Conservation (phyloP, 1,284 basidiomycete genomes). For the Ceratorhiza oryzae-sativae region DNA sequence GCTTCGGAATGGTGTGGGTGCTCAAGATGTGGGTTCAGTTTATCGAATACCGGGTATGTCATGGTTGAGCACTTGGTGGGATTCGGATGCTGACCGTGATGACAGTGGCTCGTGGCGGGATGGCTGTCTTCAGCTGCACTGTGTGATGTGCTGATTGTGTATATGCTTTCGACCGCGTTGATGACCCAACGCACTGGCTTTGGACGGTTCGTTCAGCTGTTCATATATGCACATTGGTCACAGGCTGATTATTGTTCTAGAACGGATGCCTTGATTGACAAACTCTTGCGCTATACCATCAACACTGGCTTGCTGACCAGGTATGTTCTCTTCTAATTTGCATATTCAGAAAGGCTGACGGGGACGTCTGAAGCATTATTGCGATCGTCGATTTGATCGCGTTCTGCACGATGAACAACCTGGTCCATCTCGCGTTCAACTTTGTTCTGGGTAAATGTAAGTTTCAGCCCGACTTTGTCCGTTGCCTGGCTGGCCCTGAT, state of each 20-base stretch:
- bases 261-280: slow-evolving; percentile 49
- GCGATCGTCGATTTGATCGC: slow-evolving; percentile 46
- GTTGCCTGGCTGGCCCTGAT: not conserved
- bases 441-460: slow-evolving; percentile 51
- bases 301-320: slow-evolving; percentile 50
- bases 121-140: slow-evolving; percentile 49
- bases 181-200: slow-evolving; percentile 49
- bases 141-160: slow-evolving; percentile 49
- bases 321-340: slow-evolving; percentile 43
- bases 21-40: slow-evolving; percentile 45
- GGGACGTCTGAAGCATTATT: slow-evolving; percentile 45
- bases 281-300: slow-evolving; percentile 50
- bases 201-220: slow-evolving; percentile 44
- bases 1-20: slow-evolving; percentile 33
- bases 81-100: not conserved
- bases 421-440: slow-evolving; percentile 50
- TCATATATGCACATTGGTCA: not conserved
- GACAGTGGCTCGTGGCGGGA: slow-evolving; percentile 49
- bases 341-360: too few species aligned
- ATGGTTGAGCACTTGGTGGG: slow-evolving; percentile 43
- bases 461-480: not conserved
- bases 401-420: slow-evolving; percentile 48
- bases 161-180: slow-evolving; percentile 49
- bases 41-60: slow-evolving; percentile 39
- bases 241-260: slow-evolving; percentile 38